Conservation (phyloP, 306 rosid species). For the Canavalia ensiformis region DNA sequence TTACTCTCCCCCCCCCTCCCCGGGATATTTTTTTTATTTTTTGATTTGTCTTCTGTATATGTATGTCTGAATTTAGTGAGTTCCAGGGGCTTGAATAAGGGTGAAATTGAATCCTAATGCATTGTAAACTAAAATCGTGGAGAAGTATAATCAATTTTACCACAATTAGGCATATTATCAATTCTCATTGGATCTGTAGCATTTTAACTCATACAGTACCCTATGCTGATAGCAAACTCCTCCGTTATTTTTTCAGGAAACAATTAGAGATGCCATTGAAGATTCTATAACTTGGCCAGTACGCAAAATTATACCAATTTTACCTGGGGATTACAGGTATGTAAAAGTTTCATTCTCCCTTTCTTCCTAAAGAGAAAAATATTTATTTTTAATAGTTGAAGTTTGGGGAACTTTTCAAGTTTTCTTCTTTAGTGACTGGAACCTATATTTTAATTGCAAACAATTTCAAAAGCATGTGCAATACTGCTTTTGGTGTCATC, state of each 20-base stretch:
- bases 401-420: neutral
- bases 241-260: slow-evolving; percentile 67
- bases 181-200: slow-evolving; percentile 24
- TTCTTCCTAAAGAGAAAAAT: slow-evolving; percentile 1
- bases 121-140: neutral
- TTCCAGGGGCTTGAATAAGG: slow-evolving; percentile 27
- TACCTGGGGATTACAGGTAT: slow-evolving; percentile 95
- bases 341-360: slow-evolving; percentile 30
- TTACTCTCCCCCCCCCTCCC: neutral
- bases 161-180: neutral
- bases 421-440: slow-evolving; percentile 3
- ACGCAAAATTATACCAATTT: slow-evolving; percentile 75
- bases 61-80: neutral
- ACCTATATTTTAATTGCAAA: neutral
- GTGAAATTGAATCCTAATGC: slow-evolving; percentile 20
- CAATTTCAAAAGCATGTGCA: neutral
- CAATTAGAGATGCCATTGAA: slow-evolving; percentile 90
- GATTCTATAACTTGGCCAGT: slow-evolving; percentile 96
- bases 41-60: neutral
- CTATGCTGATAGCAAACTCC: neutral
- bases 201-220: slow-evolving; percentile 13
- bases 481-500: neutral
- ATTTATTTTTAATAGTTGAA: neutral
- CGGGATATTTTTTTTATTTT: neutral
- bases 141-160: slow-evolving; percentile 15